Evolutionary conservation across 2,329 filamentous ascomycete species (phyloP), one percentile per base, ranked within the genome.

Genomic region (Cercospora nicotianae): DNA sequence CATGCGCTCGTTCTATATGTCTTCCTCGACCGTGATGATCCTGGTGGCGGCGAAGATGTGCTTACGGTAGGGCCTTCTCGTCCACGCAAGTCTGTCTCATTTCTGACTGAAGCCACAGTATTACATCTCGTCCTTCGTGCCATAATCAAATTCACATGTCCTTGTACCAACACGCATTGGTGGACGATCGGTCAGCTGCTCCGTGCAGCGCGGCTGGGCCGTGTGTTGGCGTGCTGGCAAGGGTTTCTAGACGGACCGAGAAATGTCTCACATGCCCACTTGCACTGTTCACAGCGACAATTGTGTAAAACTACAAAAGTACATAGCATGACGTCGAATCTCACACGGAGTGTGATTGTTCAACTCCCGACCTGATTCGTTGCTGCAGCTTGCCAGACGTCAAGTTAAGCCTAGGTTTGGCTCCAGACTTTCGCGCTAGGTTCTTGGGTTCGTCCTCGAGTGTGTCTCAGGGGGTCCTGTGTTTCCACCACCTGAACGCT

Each of bases 1-100:
- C 89, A 93, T 77, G 91, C 92, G 2, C 79, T 96, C 70, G 92
- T 95, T 48, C 82, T 95, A 28, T 95, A 95, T 76, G 92, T 95
- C 2, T 95, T 93, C 74, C 84, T 95, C 33, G 86, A 90, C 13
- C 87, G 89, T 72, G 88, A 89, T 63, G 91, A 93, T 67, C 89
- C 90, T 75, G 85, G 84, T 1, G 86, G 85, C 0, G 89, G 91
- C 26, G 90, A 92, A 74, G 90, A 89, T 2, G 91, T 94, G 31
- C 83, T 95, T 65, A 94, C 92, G 57, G 91, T 92, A 81, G 79
- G 87, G 80, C 20, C 9, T 7, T 16, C 16, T 26, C 6, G 7
- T 36, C 2, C 13, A 18, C 36, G 20, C 26, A 53, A n/a, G 23
- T 31, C 18, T 18, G 53, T n/a, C 57, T 20, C 23, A 18, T 16